Evolutionary conservation across 139 green algal species (phyloP).

Genomic region (Micractinium sp.): DNA sequence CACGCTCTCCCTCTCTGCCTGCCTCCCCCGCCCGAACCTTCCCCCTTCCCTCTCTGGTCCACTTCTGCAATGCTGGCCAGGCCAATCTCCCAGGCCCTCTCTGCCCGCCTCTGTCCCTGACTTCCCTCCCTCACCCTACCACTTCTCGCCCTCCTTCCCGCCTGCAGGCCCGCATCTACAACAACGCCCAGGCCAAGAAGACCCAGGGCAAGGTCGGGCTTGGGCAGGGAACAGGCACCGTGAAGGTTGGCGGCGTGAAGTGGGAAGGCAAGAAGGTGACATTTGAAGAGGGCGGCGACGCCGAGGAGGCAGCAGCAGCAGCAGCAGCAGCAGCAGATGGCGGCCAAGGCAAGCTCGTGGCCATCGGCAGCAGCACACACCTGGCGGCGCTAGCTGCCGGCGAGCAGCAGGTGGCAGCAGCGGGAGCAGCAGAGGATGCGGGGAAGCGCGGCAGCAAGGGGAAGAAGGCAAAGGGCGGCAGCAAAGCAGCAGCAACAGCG

Average conservation of each 20-base stretch:
- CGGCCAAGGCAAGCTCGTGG: background rate
- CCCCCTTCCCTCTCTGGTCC: too few relatives aligned
- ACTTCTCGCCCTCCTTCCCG: background rate
- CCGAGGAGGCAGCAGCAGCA: background rate
- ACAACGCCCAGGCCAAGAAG: slow-evolving; percentile 54
- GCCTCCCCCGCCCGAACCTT: background rate
- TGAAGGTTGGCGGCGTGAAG: slow-evolving; percentile 63
- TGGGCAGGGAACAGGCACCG: slow-evolving; percentile 41
- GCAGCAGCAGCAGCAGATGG: background rate
- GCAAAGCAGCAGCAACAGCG: background rate
- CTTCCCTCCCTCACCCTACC: background rate
- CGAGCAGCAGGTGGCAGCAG: background rate
- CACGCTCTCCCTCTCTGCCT: background rate
- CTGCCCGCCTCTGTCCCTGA: background rate
- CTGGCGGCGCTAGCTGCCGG: slow-evolving; percentile 1
- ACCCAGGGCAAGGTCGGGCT: slow-evolving; percentile 57
- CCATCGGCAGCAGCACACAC: slow-evolving; percentile 24
- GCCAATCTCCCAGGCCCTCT: background rate
- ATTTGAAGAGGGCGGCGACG: slow-evolving; percentile 57
- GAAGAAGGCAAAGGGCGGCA: background rate
- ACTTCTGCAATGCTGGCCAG: background rate
- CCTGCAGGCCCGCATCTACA: slow-evolving; percentile 49
- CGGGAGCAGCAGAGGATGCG: background rate
- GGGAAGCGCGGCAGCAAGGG: background rate
- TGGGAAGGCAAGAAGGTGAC: slow-evolving; percentile 78